Conservation (phyloP, 2,329 filamentous ascomycete species). For the Nothopassalora personata region DNA sequence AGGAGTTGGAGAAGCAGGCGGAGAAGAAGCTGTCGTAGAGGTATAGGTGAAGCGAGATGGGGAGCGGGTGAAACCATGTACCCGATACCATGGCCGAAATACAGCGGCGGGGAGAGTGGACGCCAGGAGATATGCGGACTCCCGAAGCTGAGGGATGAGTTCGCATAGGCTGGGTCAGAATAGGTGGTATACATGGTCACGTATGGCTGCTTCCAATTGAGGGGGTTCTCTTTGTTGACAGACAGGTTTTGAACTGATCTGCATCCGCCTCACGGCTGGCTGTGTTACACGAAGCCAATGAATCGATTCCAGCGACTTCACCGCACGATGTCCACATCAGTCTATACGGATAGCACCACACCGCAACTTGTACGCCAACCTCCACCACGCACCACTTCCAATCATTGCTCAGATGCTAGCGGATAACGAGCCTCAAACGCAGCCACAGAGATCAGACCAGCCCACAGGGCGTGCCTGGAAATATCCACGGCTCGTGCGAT, state of each 20-base stretch:
- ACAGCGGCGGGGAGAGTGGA: neutral
- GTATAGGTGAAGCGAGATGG: neutral
- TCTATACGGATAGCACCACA: neutral
- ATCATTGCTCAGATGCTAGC: neutral
- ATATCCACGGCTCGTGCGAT: too few species aligned
- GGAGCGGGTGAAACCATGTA: neutral
- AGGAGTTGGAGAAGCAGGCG: constrained; percentile 17
- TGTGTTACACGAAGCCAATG: neutral
- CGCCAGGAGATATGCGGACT: neutral
- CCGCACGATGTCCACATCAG: neutral
- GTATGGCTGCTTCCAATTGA: neutral
- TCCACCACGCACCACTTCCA: neutral
- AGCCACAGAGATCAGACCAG: neutral
- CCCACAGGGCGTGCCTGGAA: too few species aligned
- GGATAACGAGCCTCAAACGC: neutral
- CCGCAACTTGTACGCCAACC: neutral
- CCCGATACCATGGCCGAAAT: neutral
- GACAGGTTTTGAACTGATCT: neutral
- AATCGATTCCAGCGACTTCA: neutral
- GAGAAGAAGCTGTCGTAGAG: constrained; percentile 1
- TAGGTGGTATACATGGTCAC: neutral
- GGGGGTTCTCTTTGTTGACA: neutral
- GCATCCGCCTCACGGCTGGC: neutral
- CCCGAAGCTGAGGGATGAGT: neutral
- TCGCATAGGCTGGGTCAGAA: neutral